phyloP scores from a whole-genome alignment of 805 yeast genomes.

The Saturnispora besseyi region DNA sequence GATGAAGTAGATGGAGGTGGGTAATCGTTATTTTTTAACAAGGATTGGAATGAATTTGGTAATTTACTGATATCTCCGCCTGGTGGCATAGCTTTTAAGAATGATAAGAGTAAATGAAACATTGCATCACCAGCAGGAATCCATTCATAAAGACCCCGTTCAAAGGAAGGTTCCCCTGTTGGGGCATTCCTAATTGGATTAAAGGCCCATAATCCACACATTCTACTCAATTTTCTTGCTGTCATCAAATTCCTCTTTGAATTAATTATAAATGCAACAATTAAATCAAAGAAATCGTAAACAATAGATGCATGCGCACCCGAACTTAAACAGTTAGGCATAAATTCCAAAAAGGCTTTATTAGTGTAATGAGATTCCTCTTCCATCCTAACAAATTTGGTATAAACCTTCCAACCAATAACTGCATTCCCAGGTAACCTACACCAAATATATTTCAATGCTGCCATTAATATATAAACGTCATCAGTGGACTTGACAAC shows the following conservation, averaged over 20 bases:
- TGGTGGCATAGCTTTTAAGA: slow-evolving; percentile 67
- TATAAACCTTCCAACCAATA: slow-evolving; percentile 80
- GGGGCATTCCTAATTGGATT: slow-evolving; percentile 23
- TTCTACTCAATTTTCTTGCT: slow-evolving; percentile 69
- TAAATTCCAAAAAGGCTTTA: slow-evolving; percentile 65
- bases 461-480: slow-evolving; percentile 62
- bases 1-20: slow-evolving; percentile 51
- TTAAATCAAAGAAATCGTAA: slow-evolving; percentile 74
- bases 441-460: slow-evolving; percentile 80
- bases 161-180: slow-evolving; percentile 40
- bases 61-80: slow-evolving; percentile 45
- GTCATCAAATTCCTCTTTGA: slow-evolving; percentile 69
- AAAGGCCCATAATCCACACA: slow-evolving; percentile 89
- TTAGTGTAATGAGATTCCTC: slow-evolving; percentile 56
- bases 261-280: slow-evolving; percentile 70
- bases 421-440: slow-evolving; percentile 71
- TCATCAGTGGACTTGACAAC: slow-evolving; percentile 42
- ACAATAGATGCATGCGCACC: slow-evolving; percentile 87
- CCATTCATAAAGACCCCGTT: slow-evolving; percentile 71
- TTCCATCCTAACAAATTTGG: slow-evolving; percentile 58
- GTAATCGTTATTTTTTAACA: slow-evolving; percentile 57
- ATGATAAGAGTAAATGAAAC: slow-evolving; percentile 70
- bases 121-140: slow-evolving; percentile 76
- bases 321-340: slow-evolving; percentile 77
- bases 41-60: slow-evolving; percentile 58